Conservation (phyloP, 352 stramenopile genomes). For the Thalassiosira mediterranea region DNA sequence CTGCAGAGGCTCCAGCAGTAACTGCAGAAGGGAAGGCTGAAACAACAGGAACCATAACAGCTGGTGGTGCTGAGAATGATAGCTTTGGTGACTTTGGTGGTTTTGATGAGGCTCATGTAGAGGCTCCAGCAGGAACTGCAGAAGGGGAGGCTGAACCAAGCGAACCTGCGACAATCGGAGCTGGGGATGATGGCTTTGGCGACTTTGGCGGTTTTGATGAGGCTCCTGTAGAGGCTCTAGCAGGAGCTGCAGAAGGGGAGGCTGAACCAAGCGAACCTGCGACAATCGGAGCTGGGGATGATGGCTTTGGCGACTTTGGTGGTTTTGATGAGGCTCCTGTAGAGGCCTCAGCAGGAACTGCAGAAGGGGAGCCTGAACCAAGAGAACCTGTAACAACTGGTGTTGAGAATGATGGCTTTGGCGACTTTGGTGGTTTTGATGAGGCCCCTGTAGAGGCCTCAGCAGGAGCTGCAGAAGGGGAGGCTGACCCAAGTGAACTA, state of each 20-base stretch:
- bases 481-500: background rate
- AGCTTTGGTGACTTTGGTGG: background rate
- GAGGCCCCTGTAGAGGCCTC: background rate
- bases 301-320: background rate
- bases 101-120: background rate
- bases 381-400: background rate
- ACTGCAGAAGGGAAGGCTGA: background rate
- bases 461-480: background rate
- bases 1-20: background rate
- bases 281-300: background rate
- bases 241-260: background rate
- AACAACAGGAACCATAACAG: background rate
- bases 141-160: background rate
- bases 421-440: background rate
- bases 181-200: background rate
- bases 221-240: background rate
- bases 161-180: background rate
- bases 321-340: background rate
- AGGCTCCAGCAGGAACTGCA: background rate
- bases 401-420: slow-evolving; percentile 10
- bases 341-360: background rate
- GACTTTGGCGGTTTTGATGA: background rate
- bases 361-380: background rate
- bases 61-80: background rate
- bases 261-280: background rate